A percentile compares a stretch with the other conserved stretches of the same genome.
Evolutionary conservation across 441 rosid genomes (phyloP).

Genomic region (Erodium texanum): DNA sequence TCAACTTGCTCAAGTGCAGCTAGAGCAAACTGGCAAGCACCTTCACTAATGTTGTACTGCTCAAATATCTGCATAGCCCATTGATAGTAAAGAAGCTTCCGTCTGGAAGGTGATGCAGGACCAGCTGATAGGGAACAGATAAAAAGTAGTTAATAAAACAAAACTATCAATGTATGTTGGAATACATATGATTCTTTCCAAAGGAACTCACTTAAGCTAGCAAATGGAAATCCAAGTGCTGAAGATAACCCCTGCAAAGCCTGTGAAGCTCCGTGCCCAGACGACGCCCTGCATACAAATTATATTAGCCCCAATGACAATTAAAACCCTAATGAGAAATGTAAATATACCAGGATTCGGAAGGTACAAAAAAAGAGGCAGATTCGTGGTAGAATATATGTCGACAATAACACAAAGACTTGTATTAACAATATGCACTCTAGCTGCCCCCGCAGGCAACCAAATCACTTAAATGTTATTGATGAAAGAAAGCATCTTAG

Average conservation of each 20-base stretch:
- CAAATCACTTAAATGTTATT: neutral
- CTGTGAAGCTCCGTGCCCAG: conserved; percentile 68
- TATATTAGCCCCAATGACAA: conserved; percentile 15
- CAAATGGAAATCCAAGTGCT: conserved; percentile 58
- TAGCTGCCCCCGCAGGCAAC: neutral
- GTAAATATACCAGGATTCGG: neutral
- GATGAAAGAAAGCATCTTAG: neutral
- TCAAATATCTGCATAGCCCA: conserved; percentile 99
- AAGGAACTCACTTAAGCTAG: conserved; percentile 49
- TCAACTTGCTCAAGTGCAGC: conserved; percentile 99
- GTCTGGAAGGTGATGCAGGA: conserved; percentile 44
- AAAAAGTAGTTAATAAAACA: conserved; percentile 13
- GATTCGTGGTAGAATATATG: neutral
- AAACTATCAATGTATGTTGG: conserved; percentile 1
- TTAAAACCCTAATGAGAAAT: conserved; percentile 18
- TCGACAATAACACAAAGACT: neutral
- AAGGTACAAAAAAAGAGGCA: neutral
- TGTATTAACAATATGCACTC: neutral
- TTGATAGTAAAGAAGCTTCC: conserved; percentile 96
- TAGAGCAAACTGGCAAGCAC: conserved; percentile 93
- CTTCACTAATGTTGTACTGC: conserved; percentile 79
- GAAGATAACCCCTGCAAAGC: conserved; percentile 71
- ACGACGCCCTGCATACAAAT: conserved; percentile 62
- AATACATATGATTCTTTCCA: conserved; percentile 9
- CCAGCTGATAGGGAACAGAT: conserved; percentile 31